phyloP scores from a whole-genome alignment of 2,329 filamentous ascomycete species.

The Claviceps lovelessii region DNA sequence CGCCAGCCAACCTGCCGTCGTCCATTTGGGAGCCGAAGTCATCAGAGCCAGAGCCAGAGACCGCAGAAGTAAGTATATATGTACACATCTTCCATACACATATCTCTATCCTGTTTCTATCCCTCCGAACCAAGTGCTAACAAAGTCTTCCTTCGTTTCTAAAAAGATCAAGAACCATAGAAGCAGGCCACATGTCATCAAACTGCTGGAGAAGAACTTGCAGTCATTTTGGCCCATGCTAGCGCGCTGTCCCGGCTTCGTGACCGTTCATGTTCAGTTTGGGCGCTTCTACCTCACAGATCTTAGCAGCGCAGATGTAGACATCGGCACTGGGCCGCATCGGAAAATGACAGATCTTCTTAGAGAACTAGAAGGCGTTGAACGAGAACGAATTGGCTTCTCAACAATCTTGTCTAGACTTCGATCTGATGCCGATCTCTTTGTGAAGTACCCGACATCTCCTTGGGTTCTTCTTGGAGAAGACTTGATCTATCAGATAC shows the following conservation, averaged over 20 bases:
- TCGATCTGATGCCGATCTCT: constrained; percentile 12
- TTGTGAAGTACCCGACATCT: neutral
- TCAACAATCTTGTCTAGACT: constrained; percentile 15
- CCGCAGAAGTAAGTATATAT: neutral
- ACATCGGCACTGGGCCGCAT: constrained; percentile 9
- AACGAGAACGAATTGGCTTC: constrained; percentile 10
- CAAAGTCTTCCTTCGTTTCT: neutral
- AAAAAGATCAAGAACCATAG: neutral
- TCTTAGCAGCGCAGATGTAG: constrained; percentile 8
- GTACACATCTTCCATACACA: neutral
- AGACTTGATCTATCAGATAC: constrained; percentile 14
- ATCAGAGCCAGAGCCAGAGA: neutral
- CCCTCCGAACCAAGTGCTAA: neutral
- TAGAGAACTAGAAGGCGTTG: neutral
- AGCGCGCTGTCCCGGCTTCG: constrained; percentile 11
- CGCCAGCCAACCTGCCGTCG: neutral
- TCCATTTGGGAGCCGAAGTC: neutral
- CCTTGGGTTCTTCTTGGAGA: constrained; percentile 10
- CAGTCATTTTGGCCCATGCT: constrained; percentile 10
- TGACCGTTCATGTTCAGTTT: constrained; percentile 14
- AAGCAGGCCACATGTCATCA: constrained; percentile 6
- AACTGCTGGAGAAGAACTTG: constrained; percentile 5
- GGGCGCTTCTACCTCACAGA: constrained; percentile 17
- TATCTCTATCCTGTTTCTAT: neutral
- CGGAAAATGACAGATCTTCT: constrained; percentile 7